Evolutionary conservation across 306 rosid genomes (phyloP).

Genomic region (Sindora glabra): DNA sequence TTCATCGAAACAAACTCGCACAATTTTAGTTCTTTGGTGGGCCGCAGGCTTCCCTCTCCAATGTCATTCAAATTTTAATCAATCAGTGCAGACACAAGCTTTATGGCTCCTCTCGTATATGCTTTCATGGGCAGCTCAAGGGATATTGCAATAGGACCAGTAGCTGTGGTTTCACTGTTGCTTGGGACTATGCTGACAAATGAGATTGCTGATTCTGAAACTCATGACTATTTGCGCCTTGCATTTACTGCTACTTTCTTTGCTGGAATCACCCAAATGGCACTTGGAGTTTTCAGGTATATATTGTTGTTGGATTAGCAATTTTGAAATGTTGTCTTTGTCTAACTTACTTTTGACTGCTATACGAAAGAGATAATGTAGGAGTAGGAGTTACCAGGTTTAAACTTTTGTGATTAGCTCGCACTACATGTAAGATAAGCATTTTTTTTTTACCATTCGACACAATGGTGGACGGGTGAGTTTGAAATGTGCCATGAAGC

Average conservation of each 20-base stretch:
- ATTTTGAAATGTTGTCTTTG: no score
- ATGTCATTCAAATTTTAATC: neutral
- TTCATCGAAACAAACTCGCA: neutral
- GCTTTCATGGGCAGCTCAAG: conserved; percentile 85
- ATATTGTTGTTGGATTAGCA: no score
- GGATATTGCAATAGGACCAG: conserved; percentile 81
- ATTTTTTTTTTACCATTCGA: no score
- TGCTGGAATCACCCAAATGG: conserved; percentile 65
- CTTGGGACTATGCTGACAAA: conserved; percentile 44
- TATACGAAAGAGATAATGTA: no score
- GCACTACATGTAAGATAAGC: no score
- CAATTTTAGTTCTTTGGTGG: neutral
- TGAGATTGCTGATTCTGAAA: conserved; percentile 19
- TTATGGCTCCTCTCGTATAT: conserved; percentile 69
- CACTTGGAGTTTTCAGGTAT: conserved; percentile 60
- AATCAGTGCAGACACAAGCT: conserved; percentile 49
- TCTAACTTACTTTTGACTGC: no score
- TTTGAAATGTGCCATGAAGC: no score
- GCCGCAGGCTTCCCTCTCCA: no score
- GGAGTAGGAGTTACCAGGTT: no score
- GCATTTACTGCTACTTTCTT: conserved; percentile 84
- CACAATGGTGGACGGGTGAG: no score
- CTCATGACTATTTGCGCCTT: conserved; percentile 35
- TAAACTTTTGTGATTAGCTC: no score
- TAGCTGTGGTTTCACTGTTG: conserved; percentile 79